Conservation (phyloP, 2,329 filamentous ascomycete genomes). For the Alternaria brassicae region DNA sequence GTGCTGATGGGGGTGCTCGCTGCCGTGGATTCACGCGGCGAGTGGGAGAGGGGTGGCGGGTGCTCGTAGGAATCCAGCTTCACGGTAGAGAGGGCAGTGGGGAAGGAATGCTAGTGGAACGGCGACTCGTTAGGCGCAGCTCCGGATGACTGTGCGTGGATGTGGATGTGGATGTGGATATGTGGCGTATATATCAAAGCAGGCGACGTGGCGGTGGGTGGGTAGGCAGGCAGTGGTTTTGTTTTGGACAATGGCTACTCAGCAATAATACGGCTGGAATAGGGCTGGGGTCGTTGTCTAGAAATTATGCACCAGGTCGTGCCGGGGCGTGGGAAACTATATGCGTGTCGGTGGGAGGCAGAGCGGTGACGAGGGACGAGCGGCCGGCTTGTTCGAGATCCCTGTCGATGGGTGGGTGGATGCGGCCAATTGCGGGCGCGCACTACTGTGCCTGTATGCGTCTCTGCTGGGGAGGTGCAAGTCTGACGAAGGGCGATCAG, state of each 20-base stretch:
- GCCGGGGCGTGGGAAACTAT: constrained; percentile 32
- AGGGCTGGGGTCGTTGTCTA: neutral
- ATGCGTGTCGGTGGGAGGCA: constrained; percentile 19
- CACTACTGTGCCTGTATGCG: constrained; percentile 34
- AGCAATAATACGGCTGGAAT: neutral
- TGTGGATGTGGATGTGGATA: neutral
- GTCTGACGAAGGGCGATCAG: constrained; percentile 31
- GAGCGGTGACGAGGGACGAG: constrained; percentile 37
- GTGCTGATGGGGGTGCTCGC: constrained; percentile 60
- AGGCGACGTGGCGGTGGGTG: no score
- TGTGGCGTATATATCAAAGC: no score
- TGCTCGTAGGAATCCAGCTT: constrained; percentile 64
- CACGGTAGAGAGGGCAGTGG: constrained; percentile 38
- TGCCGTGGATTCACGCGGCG: constrained; percentile 60
- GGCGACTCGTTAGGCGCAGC: constrained; percentile 16
- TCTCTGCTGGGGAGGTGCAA: constrained; percentile 33
- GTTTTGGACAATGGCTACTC: neutral
- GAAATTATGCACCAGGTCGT: constrained; percentile 13
- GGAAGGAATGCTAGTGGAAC: constrained; percentile 12
- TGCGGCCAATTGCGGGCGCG: constrained; percentile 29
- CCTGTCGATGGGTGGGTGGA: constrained; percentile 26
- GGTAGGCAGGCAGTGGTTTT: neutral
- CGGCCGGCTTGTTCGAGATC: constrained; percentile 25
- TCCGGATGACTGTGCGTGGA: constrained; percentile 13
- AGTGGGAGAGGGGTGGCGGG: constrained; percentile 61